Evolutionary conservation across 257 asterid genomes (phyloP).

Genomic region (Scutellaria minor): DNA sequence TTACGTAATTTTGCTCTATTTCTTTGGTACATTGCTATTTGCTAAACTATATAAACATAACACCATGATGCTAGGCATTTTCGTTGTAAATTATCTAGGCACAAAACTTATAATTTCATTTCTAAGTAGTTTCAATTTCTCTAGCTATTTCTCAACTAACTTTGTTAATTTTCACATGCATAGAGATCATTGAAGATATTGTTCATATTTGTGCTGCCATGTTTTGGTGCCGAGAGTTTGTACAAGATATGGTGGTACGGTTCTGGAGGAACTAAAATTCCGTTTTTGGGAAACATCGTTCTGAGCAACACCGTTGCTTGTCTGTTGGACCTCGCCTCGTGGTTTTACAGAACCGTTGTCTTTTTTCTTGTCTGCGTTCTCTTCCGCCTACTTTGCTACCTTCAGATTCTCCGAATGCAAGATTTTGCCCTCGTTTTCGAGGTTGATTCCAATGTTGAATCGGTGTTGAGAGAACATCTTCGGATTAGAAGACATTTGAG

Average conservation of each 20-base stretch:
- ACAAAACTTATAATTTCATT: neutral
- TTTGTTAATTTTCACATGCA: slow-evolving; percentile 30
- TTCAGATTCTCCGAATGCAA: slow-evolving; percentile 86
- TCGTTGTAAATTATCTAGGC: neutral
- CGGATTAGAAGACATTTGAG: slow-evolving; percentile 82
- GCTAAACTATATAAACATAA: neutral
- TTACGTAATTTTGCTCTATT: too few species aligned
- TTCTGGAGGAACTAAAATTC: slow-evolving; percentile 82
- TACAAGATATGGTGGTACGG: slow-evolving; percentile 94
- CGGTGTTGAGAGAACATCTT: slow-evolving; percentile 78
- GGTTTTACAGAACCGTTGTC: slow-evolving; percentile 88
- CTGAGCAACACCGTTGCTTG: slow-evolving; percentile 86
- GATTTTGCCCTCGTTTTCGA: slow-evolving; percentile 85
- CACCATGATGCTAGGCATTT: neutral
- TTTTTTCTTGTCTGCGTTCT: slow-evolving; percentile 88
- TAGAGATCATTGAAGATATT: slow-evolving; percentile 84
- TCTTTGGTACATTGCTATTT: neutral
- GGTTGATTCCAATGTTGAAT: slow-evolving; percentile 68
- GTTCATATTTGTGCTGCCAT: slow-evolving; percentile 82
- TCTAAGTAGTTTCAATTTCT: neutral
- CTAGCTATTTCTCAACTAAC: neutral
- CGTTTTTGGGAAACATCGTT: slow-evolving; percentile 76
- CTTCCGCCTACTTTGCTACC: slow-evolving; percentile 85
- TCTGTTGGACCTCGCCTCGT: slow-evolving; percentile 79
- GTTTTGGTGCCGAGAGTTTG: slow-evolving; percentile 76